Evolutionary conservation across 164 flowering plant genomes (phyloP), one percentile per base, ranked within the genome.

Genomic region (Dillenia suffruticosa): DNA sequence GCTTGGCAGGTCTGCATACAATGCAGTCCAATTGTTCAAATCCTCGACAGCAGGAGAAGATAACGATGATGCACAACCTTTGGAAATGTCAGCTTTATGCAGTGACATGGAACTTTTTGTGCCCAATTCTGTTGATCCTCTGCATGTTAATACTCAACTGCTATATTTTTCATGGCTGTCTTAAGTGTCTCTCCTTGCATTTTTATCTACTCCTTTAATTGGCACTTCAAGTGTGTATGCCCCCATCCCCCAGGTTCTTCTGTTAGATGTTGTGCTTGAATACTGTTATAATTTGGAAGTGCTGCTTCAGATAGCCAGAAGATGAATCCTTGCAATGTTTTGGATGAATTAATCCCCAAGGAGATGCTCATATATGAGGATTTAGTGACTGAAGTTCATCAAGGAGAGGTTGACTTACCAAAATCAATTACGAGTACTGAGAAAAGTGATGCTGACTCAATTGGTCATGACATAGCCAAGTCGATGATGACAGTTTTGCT

Each of bases 401-500:
- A 66, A 57, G 81, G 77, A 72, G 83, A 70, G 49, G 71, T 46
- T 6, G 70, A 56, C 65, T 15, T 73, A 46, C 73, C 70, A 58
- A 59, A 17, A 61, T 74, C 77, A 51, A 71, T 66, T 77, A 53
- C 46, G 49, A 58, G 64, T 70, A 77, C 85, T 51, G 83, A 81
- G 56, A 88, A 66, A 63, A 76, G 71, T 78, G 83, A 78, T 51
- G 72, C 57, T 78, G 97, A 90, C 76, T 83, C 88, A 44, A 74
- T 68, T 68, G 86, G 90, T 63, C 81, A 86, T 57, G 99, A 88
- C 12, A 67, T 82, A 49, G 69, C 84, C 67, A 84, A 77, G 52
- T 82, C 94, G 62, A 90, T 95, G 98, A 87, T 95, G 88, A 67
- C 80, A 63, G 44, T 88, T 54, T 78, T 92, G 58, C 97, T 95